These are phyloP conservation scores for Talaromyces sp. DNA, from an alignment of 2,329 filamentous ascomycete species.

Conservation along the genomic window DNA sequence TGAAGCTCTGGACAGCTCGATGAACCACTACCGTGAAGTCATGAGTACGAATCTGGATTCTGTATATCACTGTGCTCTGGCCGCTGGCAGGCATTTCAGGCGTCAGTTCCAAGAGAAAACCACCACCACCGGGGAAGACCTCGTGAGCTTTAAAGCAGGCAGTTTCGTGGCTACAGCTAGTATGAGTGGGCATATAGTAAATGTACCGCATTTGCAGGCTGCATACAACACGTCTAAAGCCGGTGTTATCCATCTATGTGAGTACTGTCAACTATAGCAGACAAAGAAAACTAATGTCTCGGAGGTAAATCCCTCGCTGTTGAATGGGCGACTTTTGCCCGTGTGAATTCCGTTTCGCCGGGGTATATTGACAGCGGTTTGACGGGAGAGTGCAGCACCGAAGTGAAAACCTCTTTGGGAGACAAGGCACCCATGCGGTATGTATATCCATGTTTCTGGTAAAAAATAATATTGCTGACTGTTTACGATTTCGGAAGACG, in stretches of 20 bases:
- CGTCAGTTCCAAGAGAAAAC: neutral
- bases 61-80: neutral
- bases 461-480: neutral
- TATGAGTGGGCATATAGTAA: constrained; percentile 51
- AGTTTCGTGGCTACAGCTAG: constrained; percentile 48
- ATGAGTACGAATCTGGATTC: neutral
- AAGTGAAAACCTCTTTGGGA: neutral
- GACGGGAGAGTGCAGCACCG: neutral
- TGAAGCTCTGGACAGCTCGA: constrained; percentile 1
- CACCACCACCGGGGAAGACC: neutral
- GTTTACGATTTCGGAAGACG: neutral
- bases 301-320: neutral
- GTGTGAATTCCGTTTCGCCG: neutral
- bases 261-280: constrained; percentile 37
- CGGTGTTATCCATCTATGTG: constrained; percentile 50
- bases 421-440: neutral
- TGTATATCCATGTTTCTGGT: neutral
- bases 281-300: neutral
- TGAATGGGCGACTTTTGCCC: neutral
- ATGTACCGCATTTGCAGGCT: constrained; percentile 53
- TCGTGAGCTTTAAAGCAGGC: neutral
- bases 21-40: constrained; percentile 24
- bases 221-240: constrained; percentile 58
- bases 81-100: neutral
- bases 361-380: neutral